Base-by-base conservation (phyloP, 2,329 filamentous ascomycete genomes). In the Beauveria sp. region DNA sequence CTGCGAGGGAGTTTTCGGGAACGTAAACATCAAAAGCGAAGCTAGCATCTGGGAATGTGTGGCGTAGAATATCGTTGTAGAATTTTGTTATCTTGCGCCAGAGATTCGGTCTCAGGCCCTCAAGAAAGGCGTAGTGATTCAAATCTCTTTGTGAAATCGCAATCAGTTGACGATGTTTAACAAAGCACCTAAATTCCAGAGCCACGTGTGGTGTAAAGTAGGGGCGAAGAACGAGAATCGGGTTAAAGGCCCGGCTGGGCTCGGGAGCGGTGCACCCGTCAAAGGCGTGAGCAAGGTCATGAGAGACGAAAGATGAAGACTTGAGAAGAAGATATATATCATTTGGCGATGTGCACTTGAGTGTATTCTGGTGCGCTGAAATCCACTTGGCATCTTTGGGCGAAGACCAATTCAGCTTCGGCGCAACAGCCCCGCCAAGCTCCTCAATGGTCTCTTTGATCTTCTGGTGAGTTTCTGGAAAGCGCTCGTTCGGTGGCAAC, bases 361-460 rank as follows among this genome's bases (percentile, higher is more conserved):
- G 89, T 52, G 90, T 96, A 74, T 99, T 99, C 69, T 87, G 75
- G 81, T 93, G 72, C 76, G 75, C 87, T 75, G 83, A 86, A 74
- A 99, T 97, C 89, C 92, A 97, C 24, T 90, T 91, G 9, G 95
- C 95, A 72, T 99, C 95, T 74, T 97, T 96, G 4, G 95, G 95
- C 4, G 92, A 88, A 6, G 93, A 97, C 95, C 95, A 99, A 77
- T 98, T 98, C 52, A 99, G 79, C 75, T 99, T 99, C 0, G 95
- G 95, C 1, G 89, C 88, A 9, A 96, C 93, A 64, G 88, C 86
- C 63, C 93, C 93, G 18, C 91, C 93, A 1, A 98, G 83, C 68
- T 93, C 89, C 14, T 80, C 75, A 65, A 99, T 97, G 48, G 84
- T 89, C 26, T 84, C 79, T 72, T 88, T 88, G 73, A 99, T 91